phyloP scores from a whole-genome alignment of 345 rosid species.

The Melaleuca quinquenervia region DNA sequence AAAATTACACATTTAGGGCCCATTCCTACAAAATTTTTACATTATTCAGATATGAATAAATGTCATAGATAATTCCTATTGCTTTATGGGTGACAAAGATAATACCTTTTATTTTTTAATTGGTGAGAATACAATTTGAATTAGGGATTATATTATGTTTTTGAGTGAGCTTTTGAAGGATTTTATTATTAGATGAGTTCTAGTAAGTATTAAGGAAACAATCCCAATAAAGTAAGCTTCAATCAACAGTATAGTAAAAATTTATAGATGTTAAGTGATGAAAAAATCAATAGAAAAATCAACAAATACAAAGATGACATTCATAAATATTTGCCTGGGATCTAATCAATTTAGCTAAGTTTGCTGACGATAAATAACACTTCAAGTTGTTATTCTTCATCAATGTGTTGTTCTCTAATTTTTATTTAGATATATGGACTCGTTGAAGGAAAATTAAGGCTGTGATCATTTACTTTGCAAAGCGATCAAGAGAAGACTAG shows the following conservation, averaged over 20 bases:
- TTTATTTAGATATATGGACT: not conserved
- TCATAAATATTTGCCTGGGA: not conserved
- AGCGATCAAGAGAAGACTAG: not conserved
- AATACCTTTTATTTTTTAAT: not conserved
- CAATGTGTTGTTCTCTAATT: too few species aligned
- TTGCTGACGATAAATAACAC: not conserved
- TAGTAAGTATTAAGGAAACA: not conserved
- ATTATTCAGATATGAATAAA: not conserved
- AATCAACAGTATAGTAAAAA: too few species aligned
- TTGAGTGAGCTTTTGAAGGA: not conserved
- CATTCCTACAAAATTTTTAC: too few species aligned
- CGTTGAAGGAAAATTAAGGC: not conserved
- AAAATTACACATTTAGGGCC: too few species aligned
- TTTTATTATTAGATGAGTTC: too few species aligned
- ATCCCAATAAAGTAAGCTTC: not conserved
- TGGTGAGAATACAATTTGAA: not conserved
- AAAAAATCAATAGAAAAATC: not conserved
- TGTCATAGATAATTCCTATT: too few species aligned
- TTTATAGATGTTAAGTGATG: too few species aligned
- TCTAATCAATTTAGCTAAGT: not conserved
- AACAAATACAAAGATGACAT: too few species aligned
- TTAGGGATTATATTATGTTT: not conserved
- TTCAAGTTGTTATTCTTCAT: too few species aligned
- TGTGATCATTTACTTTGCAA: not conserved
- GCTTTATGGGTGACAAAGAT: not conserved